A percentile compares a stretch with the other conserved stretches of the same genome.
Conservation (phyloP, 441 rosid genomes). For the Syzygium malaccense region DNA sequence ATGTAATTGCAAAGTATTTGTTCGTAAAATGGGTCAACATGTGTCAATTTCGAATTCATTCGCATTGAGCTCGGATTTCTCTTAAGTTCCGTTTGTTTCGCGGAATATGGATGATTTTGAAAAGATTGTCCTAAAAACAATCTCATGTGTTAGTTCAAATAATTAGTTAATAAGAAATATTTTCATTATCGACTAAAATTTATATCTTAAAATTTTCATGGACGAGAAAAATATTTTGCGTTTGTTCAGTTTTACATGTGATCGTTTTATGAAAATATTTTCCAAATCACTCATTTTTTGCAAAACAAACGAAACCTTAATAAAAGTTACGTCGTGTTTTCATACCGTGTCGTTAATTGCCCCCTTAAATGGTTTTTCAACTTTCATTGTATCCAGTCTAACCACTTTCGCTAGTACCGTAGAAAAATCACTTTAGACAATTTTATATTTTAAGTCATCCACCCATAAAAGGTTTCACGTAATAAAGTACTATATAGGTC, state of each 20-base stretch:
- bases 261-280: no score
- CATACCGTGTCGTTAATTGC: not conserved
- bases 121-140: no score
- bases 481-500: not conserved
- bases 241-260: no score
- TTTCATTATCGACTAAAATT: no score
- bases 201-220: no score
- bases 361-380: not conserved
- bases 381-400: not conserved
- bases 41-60: not conserved
- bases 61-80: fast-evolving
- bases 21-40: not conserved
- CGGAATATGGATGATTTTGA: no score
- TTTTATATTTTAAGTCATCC: not conserved
- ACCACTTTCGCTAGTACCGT: not conserved
- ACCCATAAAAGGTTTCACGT: not conserved
- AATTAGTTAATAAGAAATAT: no score
- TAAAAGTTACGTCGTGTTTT: not conserved
- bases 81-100: not conserved
- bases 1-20: not conserved
- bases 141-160: no score
- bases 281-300: no score
- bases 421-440: not conserved
- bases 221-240: no score
- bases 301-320: no score